Conservation (phyloP, 2,329 filamentous ascomycete genomes). For the Bipolaris gigantea region DNA sequence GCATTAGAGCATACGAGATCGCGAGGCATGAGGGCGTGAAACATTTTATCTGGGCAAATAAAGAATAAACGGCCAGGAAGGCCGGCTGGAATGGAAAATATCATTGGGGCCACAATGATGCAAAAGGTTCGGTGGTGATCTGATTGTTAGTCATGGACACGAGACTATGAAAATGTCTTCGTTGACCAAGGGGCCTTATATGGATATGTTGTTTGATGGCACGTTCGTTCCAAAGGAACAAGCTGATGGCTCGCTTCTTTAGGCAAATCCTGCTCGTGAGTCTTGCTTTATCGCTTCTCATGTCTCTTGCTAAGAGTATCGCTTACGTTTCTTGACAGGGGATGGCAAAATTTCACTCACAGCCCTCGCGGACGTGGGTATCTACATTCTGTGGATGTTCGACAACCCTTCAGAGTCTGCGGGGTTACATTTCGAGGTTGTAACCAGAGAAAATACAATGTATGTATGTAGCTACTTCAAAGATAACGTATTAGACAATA, state of each 20-base stretch:
- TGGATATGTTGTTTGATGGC: constrained; percentile 25
- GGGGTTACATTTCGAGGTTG: constrained; percentile 35
- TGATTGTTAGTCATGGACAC: constrained; percentile 4
- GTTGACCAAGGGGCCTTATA: constrained; percentile 37
- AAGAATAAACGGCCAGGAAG: background rate
- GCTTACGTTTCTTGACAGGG: background rate
- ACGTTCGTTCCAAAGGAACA: background rate
- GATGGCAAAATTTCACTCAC: background rate
- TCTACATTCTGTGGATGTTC: constrained; percentile 37
- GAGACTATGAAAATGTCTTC: constrained; percentile 27
- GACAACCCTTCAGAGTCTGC: constrained; percentile 26
- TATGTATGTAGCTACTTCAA: no score
- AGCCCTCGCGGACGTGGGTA: constrained; percentile 29
- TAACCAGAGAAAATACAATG: no score
- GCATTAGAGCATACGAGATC: constrained; percentile 43
- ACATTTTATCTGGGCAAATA: background rate
- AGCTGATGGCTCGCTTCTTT: background rate
- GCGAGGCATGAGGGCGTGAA: constrained; percentile 28
- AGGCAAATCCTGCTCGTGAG: background rate
- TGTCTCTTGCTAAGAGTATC: background rate
- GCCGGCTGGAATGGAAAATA: background rate
- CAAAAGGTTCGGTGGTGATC: constrained; percentile 43
- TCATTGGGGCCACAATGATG: constrained; percentile 45
- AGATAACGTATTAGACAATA: no score
- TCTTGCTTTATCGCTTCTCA: background rate